These are phyloP conservation scores for Actinomortierella wolfii DNA, from an alignment of 371 early-diverging fungal species.

Conservation along the genomic window DNA sequence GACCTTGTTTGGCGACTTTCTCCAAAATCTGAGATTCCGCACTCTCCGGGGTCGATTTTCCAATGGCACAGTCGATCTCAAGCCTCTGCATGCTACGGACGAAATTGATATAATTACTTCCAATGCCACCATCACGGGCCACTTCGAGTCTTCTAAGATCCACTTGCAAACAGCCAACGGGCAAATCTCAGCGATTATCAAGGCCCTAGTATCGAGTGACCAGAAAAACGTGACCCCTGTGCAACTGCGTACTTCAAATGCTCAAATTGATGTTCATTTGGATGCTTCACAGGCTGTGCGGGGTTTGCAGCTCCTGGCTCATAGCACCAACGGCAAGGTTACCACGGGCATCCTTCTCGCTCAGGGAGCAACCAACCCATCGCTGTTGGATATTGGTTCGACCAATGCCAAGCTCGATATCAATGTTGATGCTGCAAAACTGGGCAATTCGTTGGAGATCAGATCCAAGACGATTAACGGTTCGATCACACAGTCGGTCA, in stretches of 20 bases:
- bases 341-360: conserved; percentile 26
- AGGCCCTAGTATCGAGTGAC: conserved; percentile 8
- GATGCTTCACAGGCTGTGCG: conserved; percentile 17
- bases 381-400: conserved; percentile 12
- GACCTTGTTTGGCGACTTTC: conserved; percentile 24
- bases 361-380: conserved; percentile 12
- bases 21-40: conserved; percentile 17
- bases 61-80: conserved; percentile 21
- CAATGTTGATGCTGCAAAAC: conserved; percentile 37
- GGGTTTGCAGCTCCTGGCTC: conserved; percentile 25
- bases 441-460: conserved; percentile 35
- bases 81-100: conserved; percentile 27
- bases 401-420: conserved; percentile 31
- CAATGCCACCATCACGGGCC: conserved; percentile 19
- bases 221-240: conserved; percentile 15
- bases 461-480: conserved; percentile 22
- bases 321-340: conserved; percentile 34
- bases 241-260: conserved; percentile 12
- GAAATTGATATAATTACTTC: conserved; percentile 17
- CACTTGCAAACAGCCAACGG: conserved; percentile 20
- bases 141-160: conserved; percentile 1
- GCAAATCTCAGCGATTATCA: conserved; percentile 26
- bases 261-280: conserved; percentile 27
- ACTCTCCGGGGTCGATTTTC: conserved; percentile 15
- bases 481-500: conserved; percentile 28